Percentiles rank a stretch among this genome's conserved stretches.
phyloP scores from a whole-genome alignment of 176 grass and related monocot species.

The Thinopyrum elongatum region DNA sequence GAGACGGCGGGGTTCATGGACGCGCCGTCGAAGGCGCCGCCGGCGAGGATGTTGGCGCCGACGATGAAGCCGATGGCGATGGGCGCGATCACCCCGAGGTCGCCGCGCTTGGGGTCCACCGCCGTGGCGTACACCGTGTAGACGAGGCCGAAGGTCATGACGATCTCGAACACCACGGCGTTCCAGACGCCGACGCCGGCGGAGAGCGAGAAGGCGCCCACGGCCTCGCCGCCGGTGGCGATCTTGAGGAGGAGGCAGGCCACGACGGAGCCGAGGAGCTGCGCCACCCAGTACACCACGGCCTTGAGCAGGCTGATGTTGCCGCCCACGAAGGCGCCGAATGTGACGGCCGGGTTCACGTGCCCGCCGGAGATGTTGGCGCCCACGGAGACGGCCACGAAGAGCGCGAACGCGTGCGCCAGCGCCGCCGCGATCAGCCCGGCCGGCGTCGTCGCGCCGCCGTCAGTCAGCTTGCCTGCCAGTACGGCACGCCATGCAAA shows the following conservation, averaged over 20 bases:
- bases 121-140: slow-evolving; percentile 86
- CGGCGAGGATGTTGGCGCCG: slow-evolving; percentile 78
- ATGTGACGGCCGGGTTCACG: slow-evolving; percentile 89
- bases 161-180: slow-evolving; percentile 64
- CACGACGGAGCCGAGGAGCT: slow-evolving; percentile 72
- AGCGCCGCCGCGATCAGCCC: slow-evolving; percentile 63
- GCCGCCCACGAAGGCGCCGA: slow-evolving; percentile 76
- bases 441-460: slow-evolving; percentile 44
- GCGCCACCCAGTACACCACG: slow-evolving; percentile 72
- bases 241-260: slow-evolving; percentile 80
- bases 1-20: slow-evolving; percentile 87
- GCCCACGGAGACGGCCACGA: slow-evolving; percentile 64
- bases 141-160: slow-evolving; percentile 88
- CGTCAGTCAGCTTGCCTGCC: slow-evolving; percentile 64
- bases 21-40: slow-evolving; percentile 72
- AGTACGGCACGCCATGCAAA: background rate
- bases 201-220: slow-evolving; percentile 63
- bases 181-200: slow-evolving; percentile 60
- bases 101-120: slow-evolving; percentile 62
- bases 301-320: slow-evolving; percentile 67
- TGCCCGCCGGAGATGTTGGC: slow-evolving; percentile 86
- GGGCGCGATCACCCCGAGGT: slow-evolving; percentile 57
- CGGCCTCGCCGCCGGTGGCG: slow-evolving; percentile 42
- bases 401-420: slow-evolving; percentile 63
- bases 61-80: slow-evolving; percentile 81